Base-by-base conservation (phyloP, 108 stramenopile genomes). In the Skeletonema costatum region DNA sequence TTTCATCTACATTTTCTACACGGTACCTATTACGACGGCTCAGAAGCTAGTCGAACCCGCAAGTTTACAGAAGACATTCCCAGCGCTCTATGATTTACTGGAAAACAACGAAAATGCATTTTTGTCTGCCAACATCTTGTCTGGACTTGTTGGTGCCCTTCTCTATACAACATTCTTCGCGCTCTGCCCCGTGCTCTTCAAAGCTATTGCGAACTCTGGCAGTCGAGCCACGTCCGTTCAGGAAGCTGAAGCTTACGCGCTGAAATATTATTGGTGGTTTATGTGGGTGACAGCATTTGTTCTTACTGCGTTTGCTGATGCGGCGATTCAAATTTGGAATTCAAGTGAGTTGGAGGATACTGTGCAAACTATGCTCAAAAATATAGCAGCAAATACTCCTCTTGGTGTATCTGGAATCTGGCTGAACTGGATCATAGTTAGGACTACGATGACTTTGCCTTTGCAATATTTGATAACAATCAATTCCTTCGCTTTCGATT, bases 351-450 rank as follows among this genome's bases (percentile, higher is more conserved):
- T 63, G 78, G 93, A 71, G 29, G 60, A 66, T 65, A 88, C 66
- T 39, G 82, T 77, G 56, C 71, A 68, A 66, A 60, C 36, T 3
- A 73, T 92, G 16, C 29, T 92, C 13, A 71, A 60, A 38, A 65
- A 74, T 7, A 87, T 92, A 44, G 93, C 95, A 5, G 48, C 53
- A 31, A 64, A 74, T n/a, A 88, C 93, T 36, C 95, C 95, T 19
- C 75, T 89, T 6, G 68, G 61, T 12, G 78, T 72, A 14, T 85
- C 89, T 48, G 90, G 90, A 4, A 84, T 82, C 13, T 96, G 95
- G 95, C 70, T 94, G 19, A 96, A 96, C 80, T 96, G 95, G 95
- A 92, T 94, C n/a, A 90, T 94, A 58, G 71, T 92, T 19, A 73
- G 93, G 64, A 72, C 85, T 13, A 87, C 80, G 30, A 82, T 84